phyloP scores from a whole-genome alignment of 1,284 basidiomycete species.

The Pseudozyma tsukubaensis region DNA sequence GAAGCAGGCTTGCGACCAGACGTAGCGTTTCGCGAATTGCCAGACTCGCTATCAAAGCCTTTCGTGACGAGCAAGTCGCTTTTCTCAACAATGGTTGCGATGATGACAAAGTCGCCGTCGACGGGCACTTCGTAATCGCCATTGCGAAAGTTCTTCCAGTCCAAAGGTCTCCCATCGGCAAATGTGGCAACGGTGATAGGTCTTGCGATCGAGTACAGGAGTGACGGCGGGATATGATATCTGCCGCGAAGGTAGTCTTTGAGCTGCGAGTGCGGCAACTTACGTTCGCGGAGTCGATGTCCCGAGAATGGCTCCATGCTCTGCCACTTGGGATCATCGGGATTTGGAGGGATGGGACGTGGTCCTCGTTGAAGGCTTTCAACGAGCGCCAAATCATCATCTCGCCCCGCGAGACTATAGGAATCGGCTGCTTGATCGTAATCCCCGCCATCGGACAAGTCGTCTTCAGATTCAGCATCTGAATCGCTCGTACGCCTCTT shows the following conservation, averaged over 20 bases:
- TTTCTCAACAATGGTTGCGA: conserved; percentile 87
- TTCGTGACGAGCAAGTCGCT: conserved; percentile 76
- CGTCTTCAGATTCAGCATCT: conserved; percentile 9
- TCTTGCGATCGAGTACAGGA: conserved; percentile 77
- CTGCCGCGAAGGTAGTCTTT: conserved; percentile 85
- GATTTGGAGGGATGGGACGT: conserved; percentile 23
- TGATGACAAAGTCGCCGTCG: conserved; percentile 88
- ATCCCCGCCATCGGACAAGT: not conserved
- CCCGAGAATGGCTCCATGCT: conserved; percentile 46
- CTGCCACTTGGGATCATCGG: conserved; percentile 45
- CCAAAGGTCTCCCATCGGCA: not conserved
- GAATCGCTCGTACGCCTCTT: not conserved
- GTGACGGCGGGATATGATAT: conserved; percentile 86
- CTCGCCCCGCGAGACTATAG: conserved; percentile 1
- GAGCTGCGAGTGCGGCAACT: conserved; percentile 79
- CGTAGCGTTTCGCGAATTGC: not conserved
- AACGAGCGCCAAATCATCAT: conserved; percentile 31
- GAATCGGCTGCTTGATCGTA: not conserved
- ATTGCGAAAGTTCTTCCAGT: conserved; percentile 15
- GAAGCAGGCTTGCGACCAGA: not conserved
- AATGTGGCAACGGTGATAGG: conserved; percentile 3
- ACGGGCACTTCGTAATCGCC: conserved; percentile 87
- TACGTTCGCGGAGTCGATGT: conserved; percentile 79
- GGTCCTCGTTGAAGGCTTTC: conserved; percentile 32
- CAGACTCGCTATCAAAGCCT: conserved; percentile 22